Conservation (phyloP, 257 asterid species). For the Rhazya stricta region DNA sequence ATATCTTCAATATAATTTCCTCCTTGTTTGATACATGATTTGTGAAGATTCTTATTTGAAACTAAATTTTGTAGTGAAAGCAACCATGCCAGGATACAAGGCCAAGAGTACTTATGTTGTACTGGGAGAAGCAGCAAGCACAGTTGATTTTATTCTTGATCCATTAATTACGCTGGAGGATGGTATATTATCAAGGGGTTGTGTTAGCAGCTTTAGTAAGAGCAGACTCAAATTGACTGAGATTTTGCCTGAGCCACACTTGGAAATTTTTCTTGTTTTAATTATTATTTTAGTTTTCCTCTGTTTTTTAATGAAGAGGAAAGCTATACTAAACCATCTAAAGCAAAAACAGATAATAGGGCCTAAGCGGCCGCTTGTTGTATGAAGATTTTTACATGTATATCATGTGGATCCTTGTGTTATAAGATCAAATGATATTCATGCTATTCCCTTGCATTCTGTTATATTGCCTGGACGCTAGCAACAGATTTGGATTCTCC, state of each 20-base stretch:
- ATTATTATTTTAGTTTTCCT: slow-evolving; percentile 47
- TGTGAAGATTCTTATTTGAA: slow-evolving; percentile 4
- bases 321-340: slow-evolving; percentile 32
- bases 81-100: slow-evolving; percentile 64
- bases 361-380: slow-evolving; percentile 35
- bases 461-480: not conserved
- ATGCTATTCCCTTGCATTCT: not conserved
- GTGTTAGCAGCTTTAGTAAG: slow-evolving; percentile 38
- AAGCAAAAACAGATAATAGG: slow-evolving; percentile 40
- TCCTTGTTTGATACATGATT: not conserved
- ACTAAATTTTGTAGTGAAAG: slow-evolving; percentile 41
- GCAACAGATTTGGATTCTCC: not conserved
- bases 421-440: slow-evolving; percentile 3
- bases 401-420: not conserved
- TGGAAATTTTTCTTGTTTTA: slow-evolving; percentile 39
- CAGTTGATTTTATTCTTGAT: slow-evolving; percentile 68
- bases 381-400: slow-evolving; percentile 26
- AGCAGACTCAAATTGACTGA: slow-evolving; percentile 24
- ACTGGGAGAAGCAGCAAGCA: slow-evolving; percentile 53
- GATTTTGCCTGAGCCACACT: slow-evolving; percentile 35
- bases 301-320: slow-evolving; percentile 61
- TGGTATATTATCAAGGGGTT: slow-evolving; percentile 24
- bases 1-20: not conserved
- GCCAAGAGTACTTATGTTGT: slow-evolving; percentile 46
- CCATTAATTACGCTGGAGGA: slow-evolving; percentile 31